These are phyloP conservation scores for Hanseniaspora pseudoguilliermondii DNA, from an alignment of 805 yeast genomes.

Conservation along the genomic window DNA sequence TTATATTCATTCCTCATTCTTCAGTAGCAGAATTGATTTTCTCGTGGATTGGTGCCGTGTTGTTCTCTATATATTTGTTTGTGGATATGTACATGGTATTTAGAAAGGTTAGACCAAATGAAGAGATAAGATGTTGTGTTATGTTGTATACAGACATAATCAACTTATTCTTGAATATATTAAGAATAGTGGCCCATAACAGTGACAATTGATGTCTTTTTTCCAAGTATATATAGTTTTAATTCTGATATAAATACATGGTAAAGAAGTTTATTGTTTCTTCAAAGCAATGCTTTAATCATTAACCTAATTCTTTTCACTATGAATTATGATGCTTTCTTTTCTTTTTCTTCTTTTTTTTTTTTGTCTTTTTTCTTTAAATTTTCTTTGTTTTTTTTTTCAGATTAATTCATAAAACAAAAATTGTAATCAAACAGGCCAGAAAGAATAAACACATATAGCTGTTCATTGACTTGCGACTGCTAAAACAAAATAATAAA, in stretches of 20 bases:
- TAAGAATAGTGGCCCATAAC: slow-evolving; percentile 42
- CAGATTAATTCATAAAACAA: neutral
- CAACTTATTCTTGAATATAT: slow-evolving; percentile 64
- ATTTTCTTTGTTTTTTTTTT: neutral
- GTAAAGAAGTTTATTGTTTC: neutral
- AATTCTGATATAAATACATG: neutral
- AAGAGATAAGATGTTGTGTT: slow-evolving; percentile 72
- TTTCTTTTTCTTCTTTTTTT: neutral
- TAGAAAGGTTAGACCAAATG: slow-evolving; percentile 66
- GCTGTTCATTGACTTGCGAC: neutral
- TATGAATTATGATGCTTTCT: neutral
- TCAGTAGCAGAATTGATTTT: slow-evolving; percentile 51
- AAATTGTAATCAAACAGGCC: too few species aligned
- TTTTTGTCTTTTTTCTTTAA: neutral
- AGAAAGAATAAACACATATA: neutral
- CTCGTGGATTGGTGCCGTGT: slow-evolving; percentile 58
- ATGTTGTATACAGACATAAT: slow-evolving; percentile 68
- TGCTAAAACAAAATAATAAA: neutral
- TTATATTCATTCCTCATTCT: slow-evolving; percentile 51
- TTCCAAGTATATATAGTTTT: too few species aligned
- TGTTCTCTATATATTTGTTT: slow-evolving; percentile 59
- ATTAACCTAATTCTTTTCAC: neutral
- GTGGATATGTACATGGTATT: slow-evolving; percentile 73
- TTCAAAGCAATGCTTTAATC: neutral
- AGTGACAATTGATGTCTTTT: slow-evolving; percentile 15